A percentile compares a stretch with the other conserved stretches of the same genome.
Evolutionary conservation across 441 rosid genomes (phyloP).

Genomic region (Erodium texanum): DNA sequence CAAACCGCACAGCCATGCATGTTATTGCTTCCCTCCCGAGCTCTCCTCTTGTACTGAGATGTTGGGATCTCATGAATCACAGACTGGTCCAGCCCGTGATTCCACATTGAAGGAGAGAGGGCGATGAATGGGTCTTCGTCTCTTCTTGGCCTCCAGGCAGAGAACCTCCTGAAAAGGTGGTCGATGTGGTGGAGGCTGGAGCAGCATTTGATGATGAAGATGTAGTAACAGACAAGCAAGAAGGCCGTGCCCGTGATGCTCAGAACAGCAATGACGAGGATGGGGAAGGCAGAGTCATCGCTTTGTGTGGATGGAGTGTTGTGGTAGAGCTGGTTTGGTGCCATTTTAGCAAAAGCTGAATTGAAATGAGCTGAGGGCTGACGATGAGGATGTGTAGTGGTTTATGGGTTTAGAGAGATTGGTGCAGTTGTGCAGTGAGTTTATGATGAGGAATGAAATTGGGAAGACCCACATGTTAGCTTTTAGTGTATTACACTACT

Average conservation of each 20-base stretch:
- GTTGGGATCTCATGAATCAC: constrained; percentile 45
- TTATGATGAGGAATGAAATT: not conserved
- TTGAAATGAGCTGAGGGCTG: not conserved
- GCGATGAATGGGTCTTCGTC: constrained; percentile 53
- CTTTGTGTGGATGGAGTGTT: not conserved
- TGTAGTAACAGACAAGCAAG: constrained; percentile 42
- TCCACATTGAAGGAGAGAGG: constrained; percentile 35
- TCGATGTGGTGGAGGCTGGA: constrained; percentile 31
- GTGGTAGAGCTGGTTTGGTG: not conserved
- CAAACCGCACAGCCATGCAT: constrained; percentile 51
- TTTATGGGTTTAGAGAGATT: not conserved
- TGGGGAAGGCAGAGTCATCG: constrained; percentile 36
- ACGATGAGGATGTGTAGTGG: not conserved
- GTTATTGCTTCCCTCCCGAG: constrained; percentile 19
- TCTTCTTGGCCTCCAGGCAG: constrained; percentile 14
- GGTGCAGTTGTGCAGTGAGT: not conserved
- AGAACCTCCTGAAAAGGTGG: constrained; percentile 30
- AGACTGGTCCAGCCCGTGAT: constrained; percentile 43
- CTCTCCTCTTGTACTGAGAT: constrained; percentile 27
- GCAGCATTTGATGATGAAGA: constrained; percentile 44
- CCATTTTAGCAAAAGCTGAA: not conserved
- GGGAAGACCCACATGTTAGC: not conserved
- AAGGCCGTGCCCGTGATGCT: constrained; percentile 36
- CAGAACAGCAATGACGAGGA: constrained; percentile 33
- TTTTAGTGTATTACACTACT: not conserved